Percentiles rank a stretch among this genome's conserved stretches.
These are phyloP conservation scores for Candida tropicalis DNA, from an alignment of 1,139 yeast species.

Conservation along the genomic window DNA sequence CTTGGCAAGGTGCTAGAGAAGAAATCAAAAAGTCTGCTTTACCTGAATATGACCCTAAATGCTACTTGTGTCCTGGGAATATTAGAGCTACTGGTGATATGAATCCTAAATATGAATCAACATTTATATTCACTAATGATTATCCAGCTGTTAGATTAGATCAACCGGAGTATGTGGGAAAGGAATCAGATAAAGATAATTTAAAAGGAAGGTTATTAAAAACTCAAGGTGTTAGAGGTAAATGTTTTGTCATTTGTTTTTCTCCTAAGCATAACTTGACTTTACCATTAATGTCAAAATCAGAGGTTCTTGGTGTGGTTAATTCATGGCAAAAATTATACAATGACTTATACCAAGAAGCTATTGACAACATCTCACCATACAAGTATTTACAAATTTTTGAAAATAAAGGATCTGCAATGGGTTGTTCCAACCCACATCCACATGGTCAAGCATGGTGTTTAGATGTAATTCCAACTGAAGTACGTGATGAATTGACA, in stretches of 20 bases:
- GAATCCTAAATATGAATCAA: slow-evolving; percentile 62
- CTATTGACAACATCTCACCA: slow-evolving; percentile 44
- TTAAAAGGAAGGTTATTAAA: slow-evolving; percentile 49
- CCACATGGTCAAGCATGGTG: slow-evolving; percentile 87
- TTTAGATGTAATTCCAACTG: slow-evolving; percentile 66
- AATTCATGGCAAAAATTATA: slow-evolving; percentile 64
- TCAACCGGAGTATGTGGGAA: slow-evolving; percentile 48
- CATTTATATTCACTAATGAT: slow-evolving; percentile 68
- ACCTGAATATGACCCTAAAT: slow-evolving; percentile 63
- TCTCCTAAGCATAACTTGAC: slow-evolving; percentile 72
- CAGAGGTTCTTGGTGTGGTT: slow-evolving; percentile 51
- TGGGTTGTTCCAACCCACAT: slow-evolving; percentile 85
- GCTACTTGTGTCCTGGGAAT: slow-evolving; percentile 78
- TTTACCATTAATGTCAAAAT: slow-evolving; percentile 58
- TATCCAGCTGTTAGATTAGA: slow-evolving; percentile 68
- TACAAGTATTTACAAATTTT: slow-evolving; percentile 69
- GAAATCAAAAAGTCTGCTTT: slow-evolving; percentile 42
- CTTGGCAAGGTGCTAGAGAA: slow-evolving; percentile 82
- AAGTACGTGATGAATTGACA: slow-evolving; percentile 61
- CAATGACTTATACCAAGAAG: slow-evolving; percentile 37
- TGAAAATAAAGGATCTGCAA: slow-evolving; percentile 77
- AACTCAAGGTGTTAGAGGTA: slow-evolving; percentile 66
- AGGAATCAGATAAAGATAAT: slow-evolving; percentile 18
- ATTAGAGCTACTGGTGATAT: slow-evolving; percentile 62
- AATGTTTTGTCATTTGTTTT: slow-evolving; percentile 73